phyloP scores from a whole-genome alignment of 331 rosid species.

The Pyracantha coccinea region DNA sequence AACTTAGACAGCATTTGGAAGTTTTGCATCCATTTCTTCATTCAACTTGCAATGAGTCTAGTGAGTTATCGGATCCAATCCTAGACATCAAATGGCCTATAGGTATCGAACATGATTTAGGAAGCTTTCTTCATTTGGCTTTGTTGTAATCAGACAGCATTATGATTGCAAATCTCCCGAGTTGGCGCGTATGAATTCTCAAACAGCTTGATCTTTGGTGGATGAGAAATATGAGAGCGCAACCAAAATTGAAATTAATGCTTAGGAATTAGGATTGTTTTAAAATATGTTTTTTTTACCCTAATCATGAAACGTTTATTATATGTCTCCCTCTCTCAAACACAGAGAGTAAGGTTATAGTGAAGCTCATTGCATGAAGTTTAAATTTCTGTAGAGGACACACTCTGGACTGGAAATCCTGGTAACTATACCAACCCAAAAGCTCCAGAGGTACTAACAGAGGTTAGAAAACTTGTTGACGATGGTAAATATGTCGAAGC shows the following conservation, averaged over 20 bases:
- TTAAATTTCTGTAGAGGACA: constrained; percentile 56
- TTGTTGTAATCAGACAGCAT: neutral
- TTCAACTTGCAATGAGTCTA: too few relatives aligned
- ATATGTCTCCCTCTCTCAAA: too few relatives aligned
- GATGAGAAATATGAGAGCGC: neutral
- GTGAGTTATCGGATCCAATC: too few relatives aligned
- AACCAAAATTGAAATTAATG: neutral
- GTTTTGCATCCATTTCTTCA: too few relatives aligned
- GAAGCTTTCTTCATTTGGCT: neutral
- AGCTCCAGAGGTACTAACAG: constrained; percentile 58
- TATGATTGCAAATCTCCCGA: neutral
- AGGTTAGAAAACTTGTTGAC: constrained; percentile 81
- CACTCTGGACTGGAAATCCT: constrained; percentile 92
- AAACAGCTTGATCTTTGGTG: neutral
- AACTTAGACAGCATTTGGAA: too few relatives aligned
- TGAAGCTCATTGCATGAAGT: neutral
- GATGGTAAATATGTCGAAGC: constrained; percentile 62
- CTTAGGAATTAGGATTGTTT: neutral
- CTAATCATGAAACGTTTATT: neutral
- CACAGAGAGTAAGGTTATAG: neutral
- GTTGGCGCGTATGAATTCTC: neutral
- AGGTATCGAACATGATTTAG: too few relatives aligned
- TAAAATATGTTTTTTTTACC: neutral
- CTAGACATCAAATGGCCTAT: too few relatives aligned
- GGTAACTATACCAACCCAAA: constrained; percentile 61